phyloP scores from a whole-genome alignment of 2,329 filamentous ascomycete species.

The Thelonectria olida region DNA sequence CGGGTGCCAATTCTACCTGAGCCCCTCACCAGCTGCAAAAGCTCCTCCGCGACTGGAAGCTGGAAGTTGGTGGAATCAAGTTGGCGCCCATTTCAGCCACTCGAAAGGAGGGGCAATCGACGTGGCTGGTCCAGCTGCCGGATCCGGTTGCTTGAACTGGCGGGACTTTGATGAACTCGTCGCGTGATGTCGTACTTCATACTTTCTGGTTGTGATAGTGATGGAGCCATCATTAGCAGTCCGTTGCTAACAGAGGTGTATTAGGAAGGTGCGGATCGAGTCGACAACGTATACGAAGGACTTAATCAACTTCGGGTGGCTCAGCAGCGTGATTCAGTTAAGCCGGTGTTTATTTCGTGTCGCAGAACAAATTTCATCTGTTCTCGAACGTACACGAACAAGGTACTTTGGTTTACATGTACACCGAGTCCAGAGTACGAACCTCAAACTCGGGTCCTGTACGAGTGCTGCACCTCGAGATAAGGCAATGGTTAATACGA shows the following conservation, averaged over 20 bases:
- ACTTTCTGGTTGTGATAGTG: neutral
- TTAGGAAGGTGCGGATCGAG: neutral
- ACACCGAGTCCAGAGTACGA: neutral
- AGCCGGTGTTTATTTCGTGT: too few species aligned
- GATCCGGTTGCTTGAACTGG: neutral
- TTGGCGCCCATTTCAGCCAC: slow-evolving; percentile 11
- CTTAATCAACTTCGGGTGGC: neutral
- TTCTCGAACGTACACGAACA: neutral
- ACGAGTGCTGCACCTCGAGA: neutral
- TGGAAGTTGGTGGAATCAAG: slow-evolving; percentile 16
- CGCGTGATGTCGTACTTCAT: slow-evolving; percentile 1
- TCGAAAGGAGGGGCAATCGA: slow-evolving; percentile 5
- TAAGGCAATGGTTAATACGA: neutral
- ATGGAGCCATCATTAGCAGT: neutral
- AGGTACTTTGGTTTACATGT: neutral
- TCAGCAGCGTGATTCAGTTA: neutral
- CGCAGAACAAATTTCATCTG: too few species aligned
- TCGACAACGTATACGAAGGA: neutral
- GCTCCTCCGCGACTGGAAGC: slow-evolving; percentile 4
- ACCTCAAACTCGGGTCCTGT: neutral
- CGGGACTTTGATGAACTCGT: neutral
- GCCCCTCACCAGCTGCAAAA: slow-evolving; percentile 3
- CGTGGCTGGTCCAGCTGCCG: slow-evolving; percentile 8
- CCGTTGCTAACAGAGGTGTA: neutral
- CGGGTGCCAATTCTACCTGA: neutral